Evolutionary conservation across 306 rosid species (phyloP), one percentile per base, ranked within the genome.

Genomic region (Clitoria ternatea): DNA sequence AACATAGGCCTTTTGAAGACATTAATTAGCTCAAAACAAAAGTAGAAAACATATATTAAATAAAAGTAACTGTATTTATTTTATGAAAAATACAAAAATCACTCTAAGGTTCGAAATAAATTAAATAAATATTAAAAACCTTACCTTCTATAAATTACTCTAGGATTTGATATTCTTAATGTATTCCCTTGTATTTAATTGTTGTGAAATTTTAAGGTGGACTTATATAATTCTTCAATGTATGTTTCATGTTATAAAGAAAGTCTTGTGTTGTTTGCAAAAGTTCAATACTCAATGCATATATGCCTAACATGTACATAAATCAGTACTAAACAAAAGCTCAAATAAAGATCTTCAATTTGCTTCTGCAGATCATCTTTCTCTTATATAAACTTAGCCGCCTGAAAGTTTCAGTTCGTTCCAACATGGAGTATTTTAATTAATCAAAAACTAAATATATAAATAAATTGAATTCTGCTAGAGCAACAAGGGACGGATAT

Each of bases 281-380:
- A 27, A 5, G 52, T 40, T 74, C 6, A 59, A 67, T n/a, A n/a
- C n/a, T n/a, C n/a, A n/a, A n/a, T n/a, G n/a, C n/a, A n/a, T n/a
- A n/a, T n/a, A 61, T 35, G 66, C 29, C 26, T 20, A 62, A 42
- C 20, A 15, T 17, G 15, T 48, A 32, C 13, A 29, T 29, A 61
- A 14, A 23, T 62, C 47, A 55, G 36, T 24, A 35, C 70, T 32
- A 23, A 66, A 18, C n/a, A 71, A 53, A 66, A 65, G 63, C 39
- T 52, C 39, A 66, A 42, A 60, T 43, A 61, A 42, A 60, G 50
- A 61, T 73, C 30, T 44, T 61, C 61, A 57, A 66, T 29, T 77
- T 53, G 52, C 77, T 62, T 56, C 18, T 42, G 61, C 29, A 26
- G 3, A 4, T 27, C 48, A 6, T 65, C 29, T 48, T 7, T 68